Conservation (phyloP, 2,329 filamentous ascomycete species). For the Diaporthe eres region DNA sequence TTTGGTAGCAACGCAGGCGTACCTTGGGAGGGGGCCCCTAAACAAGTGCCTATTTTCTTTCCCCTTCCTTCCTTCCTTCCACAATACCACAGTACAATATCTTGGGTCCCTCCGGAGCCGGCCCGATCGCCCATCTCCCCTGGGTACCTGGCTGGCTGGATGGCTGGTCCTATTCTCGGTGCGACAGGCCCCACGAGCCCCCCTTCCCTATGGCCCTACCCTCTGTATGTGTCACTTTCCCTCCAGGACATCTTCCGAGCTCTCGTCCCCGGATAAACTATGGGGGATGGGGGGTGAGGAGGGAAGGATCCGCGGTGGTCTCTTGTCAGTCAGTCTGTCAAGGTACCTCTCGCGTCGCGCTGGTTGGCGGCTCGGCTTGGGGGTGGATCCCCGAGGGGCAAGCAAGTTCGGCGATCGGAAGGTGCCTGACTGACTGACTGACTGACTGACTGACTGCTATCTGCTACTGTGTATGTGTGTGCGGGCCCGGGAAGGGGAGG, state of each 20-base stretch:
- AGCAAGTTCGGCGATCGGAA: slow-evolving; percentile 1
- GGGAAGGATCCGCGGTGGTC: neutral
- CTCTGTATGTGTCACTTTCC: neutral
- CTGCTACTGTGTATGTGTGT: neutral
- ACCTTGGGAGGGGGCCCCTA: neutral
- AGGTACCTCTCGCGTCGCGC: neutral
- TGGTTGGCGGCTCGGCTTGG: slow-evolving; percentile 16
- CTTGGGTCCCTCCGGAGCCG: slow-evolving; percentile 27
- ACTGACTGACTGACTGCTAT: neutral
- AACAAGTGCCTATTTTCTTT: neutral
- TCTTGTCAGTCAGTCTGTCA: neutral
- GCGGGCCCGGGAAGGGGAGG: neutral
- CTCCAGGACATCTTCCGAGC: slow-evolving; percentile 35
- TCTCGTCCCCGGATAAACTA: slow-evolving; percentile 26
- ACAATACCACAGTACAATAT: neutral
- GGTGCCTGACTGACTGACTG: neutral
- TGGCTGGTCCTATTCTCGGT: neutral
- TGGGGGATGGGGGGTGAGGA: neutral
- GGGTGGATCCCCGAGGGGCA: slow-evolving; percentile 11
- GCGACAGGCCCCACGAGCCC: neutral
- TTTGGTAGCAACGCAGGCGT: slow-evolving; percentile 17
- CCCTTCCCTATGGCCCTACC: neutral
- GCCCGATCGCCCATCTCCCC: slow-evolving; percentile 14
- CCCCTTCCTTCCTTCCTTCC: neutral
- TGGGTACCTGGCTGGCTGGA: neutral